Conservation (phyloP, 768 basidiomycete genomes). For the Leucosporidium scottii region DNA sequence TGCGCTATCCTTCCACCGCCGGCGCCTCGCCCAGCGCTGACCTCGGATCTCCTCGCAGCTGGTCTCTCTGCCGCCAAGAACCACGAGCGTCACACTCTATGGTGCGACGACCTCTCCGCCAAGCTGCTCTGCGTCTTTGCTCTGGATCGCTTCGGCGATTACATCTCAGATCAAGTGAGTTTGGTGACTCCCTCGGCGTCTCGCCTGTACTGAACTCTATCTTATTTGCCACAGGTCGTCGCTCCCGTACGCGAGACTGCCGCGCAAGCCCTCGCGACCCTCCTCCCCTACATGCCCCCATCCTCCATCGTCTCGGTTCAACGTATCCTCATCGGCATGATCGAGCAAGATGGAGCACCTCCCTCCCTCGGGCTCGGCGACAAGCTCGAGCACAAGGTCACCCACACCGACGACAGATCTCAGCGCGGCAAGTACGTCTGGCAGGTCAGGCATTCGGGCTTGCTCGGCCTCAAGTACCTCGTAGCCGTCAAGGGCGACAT, state of each 20-base stretch:
- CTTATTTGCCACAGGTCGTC: constrained; percentile 72
- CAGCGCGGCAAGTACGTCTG: constrained; percentile 58
- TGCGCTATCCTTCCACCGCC: background rate
- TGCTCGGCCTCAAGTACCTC: constrained; percentile 95
- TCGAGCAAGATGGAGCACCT: constrained; percentile 67
- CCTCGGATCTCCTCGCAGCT: background rate
- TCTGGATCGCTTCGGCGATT: constrained; percentile 96
- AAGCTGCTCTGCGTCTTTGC: constrained; percentile 83
- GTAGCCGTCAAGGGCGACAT: constrained; percentile 87
- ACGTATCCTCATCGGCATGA: constrained; percentile 80
- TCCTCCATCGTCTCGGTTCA: constrained; percentile 73
- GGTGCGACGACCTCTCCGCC: constrained; percentile 82
- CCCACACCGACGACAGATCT: background rate
- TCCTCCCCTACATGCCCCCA: constrained; percentile 81
- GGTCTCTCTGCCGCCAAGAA: constrained; percentile 48
- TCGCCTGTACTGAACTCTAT: too few relatives aligned
- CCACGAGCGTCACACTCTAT: constrained; percentile 62
- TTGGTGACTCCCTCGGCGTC: too few relatives aligned
- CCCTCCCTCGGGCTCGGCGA: constrained; percentile 6
- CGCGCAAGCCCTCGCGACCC: constrained; percentile 83
- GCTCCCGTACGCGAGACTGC: constrained; percentile 96
- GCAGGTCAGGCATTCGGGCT: constrained; percentile 96
- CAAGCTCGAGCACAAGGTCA: background rate
- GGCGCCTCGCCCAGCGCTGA: background rate
- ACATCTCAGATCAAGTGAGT: constrained; percentile 77